Conservation (phyloP, 495 filamentous ascomycete genomes). For the Penicillium pulvis region DNA sequence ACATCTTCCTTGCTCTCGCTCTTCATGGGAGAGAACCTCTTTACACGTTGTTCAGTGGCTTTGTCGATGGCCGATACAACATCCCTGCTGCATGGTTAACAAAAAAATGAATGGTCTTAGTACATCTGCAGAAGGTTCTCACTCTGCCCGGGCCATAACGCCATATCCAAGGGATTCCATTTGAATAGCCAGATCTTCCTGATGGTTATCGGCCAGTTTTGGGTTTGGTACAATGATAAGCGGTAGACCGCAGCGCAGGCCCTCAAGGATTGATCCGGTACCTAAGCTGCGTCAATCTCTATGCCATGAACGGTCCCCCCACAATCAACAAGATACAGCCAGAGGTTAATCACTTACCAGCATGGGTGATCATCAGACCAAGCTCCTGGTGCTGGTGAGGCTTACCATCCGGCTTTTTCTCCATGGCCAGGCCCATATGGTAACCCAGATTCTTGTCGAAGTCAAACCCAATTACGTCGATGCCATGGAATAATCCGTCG, state of each 20-base stretch:
- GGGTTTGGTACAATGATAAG: constrained; percentile 87
- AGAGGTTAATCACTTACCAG: constrained; percentile 56
- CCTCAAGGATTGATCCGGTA: constrained; percentile 86
- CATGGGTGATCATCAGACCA: constrained; percentile 81
- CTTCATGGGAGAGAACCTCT: not conserved
- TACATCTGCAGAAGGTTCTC: constrained; percentile 21
- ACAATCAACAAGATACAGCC: not conserved
- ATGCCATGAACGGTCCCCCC: not conserved
- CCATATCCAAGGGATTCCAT: constrained; percentile 70
- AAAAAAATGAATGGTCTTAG: not conserved
- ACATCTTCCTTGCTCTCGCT: not conserved
- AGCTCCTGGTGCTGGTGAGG: constrained; percentile 28
- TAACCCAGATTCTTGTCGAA: constrained; percentile 60
- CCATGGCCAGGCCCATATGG: constrained; percentile 57
- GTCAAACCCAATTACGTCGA: constrained; percentile 64
- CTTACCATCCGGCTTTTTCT: constrained; percentile 37
- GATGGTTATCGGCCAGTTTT: constrained; percentile 84
- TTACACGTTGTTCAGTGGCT: not conserved
- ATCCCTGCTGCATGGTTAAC: not conserved
- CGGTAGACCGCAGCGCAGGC: constrained; percentile 63
- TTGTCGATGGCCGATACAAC: not conserved
- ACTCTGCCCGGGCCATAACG: constrained; percentile 67
- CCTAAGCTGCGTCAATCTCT: constrained; percentile 48
- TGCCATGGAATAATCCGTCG: constrained; percentile 29
- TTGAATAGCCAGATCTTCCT: constrained; percentile 79